Evolutionary conservation across 2,329 filamentous ascomycete species (phyloP).

Genomic region (Trichoderma cornu-damae): DNA sequence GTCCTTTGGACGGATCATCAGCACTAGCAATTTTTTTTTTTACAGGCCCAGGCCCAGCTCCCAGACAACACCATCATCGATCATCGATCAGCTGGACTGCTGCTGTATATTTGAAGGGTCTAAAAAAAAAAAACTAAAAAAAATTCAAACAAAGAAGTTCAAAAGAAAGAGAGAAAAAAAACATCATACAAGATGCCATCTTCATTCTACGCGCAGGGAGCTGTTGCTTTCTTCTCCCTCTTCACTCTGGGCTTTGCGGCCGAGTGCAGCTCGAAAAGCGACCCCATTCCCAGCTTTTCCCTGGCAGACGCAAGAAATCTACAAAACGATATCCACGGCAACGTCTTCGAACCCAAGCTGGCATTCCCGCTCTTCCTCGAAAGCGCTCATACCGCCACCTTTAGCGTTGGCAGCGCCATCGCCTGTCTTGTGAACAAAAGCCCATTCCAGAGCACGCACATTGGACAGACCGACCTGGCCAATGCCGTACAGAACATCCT

Average conservation of each 20-base stretch:
- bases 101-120: not conserved
- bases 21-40: not conserved
- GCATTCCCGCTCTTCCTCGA: not conserved
- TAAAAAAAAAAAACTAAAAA: not conserved
- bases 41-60: not conserved
- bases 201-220: not conserved
- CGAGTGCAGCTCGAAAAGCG: not conserved
- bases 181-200: not conserved
- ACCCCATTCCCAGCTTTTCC: constrained; percentile 6
- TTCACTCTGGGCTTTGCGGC: not conserved
- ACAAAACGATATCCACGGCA: constrained; percentile 6
- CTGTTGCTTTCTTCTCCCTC: constrained; percentile 2
- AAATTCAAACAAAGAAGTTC: too few relatives aligned
- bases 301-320: not conserved
- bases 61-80: too few relatives aligned
- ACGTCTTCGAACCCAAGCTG: not conserved
- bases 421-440: not conserved
- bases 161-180: too few relatives aligned
- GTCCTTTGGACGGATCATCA: not conserved
- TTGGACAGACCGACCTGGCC: not conserved
- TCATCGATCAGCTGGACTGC: too few relatives aligned
- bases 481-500: constrained; percentile 3
- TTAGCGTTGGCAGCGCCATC: constrained; percentile 2
- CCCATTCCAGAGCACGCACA: not conserved
- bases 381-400: not conserved